Evolutionary conservation across 1,139 yeast genomes (phyloP).

Genomic region (Nakaseomyces nivariensis): DNA sequence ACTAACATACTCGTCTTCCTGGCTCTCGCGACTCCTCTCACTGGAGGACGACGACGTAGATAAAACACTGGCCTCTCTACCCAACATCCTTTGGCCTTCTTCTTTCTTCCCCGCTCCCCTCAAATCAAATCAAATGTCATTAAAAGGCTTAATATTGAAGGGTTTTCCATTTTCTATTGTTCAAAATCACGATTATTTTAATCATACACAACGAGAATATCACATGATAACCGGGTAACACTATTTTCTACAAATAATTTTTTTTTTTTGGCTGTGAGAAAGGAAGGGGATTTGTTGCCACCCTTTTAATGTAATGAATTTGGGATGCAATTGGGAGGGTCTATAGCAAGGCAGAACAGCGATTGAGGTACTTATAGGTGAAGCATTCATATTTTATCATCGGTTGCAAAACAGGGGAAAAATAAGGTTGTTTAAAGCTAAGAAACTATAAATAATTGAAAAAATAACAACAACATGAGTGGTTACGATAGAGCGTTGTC

Average conservation of each 20-base stretch:
- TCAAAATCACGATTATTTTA: neutral
- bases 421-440: neutral
- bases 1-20: neutral
- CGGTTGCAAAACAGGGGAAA: neutral
- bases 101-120: no score
- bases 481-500: constrained; percentile 99
- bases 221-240: neutral
- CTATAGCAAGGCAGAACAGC: no score
- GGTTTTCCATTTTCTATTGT: no score
- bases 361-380: no score
- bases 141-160: no score
- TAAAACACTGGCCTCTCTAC: constrained; percentile 1
- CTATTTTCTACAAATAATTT: no score
- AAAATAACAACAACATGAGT: constrained; percentile 54
- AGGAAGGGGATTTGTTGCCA: neutral
- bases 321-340: no score
- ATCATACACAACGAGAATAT: neutral
- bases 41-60: constrained; percentile 2
- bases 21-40: neutral
- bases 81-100: neutral
- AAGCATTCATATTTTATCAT: no score
- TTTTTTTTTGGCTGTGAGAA: no score
- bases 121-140: no score
- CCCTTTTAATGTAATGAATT: neutral
- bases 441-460: neutral